These are phyloP conservation scores for Mortierella alpina DNA, from an alignment of 192 early-diverging fungal species.

Conservation along the genomic window DNA sequence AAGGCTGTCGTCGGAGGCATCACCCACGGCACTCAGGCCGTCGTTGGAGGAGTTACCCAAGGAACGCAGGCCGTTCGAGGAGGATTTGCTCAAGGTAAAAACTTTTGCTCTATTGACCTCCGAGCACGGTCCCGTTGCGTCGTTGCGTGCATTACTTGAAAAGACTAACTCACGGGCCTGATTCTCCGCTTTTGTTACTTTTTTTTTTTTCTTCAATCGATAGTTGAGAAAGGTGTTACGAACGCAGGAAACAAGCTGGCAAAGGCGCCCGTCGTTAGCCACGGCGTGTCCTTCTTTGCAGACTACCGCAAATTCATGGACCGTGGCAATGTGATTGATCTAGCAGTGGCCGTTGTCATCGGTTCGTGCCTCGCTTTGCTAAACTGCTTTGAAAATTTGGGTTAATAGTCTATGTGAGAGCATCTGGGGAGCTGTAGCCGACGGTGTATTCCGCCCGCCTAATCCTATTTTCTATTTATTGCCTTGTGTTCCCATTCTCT, in stretches of 20 bases:
- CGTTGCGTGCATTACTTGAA: neutral
- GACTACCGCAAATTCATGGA: conserved; percentile 67
- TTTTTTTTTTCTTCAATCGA: neutral
- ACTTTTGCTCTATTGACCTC: neutral
- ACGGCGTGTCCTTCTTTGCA: conserved; percentile 53
- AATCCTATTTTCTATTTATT: neutral
- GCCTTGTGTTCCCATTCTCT: neutral
- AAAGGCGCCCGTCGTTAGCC: conserved; percentile 37
- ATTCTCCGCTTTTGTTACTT: neutral
- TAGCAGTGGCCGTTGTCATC: conserved; percentile 74
- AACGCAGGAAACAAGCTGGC: conserved; percentile 15
- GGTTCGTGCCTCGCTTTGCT: conserved; percentile 29
- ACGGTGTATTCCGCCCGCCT: too few relatives aligned
- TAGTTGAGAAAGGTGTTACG: conserved; percentile 37
- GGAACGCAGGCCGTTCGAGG: conserved; percentile 20
- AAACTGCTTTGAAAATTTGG: neutral
- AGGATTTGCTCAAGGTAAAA: conserved; percentile 16
- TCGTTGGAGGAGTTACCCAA: conserved; percentile 11
- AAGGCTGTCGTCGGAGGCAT: conserved; percentile 14
- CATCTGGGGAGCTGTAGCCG: neutral
- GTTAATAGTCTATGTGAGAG: neutral
- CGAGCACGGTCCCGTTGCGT: neutral
- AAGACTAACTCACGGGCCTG: neutral
- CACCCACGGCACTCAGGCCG: conserved; percentile 9
- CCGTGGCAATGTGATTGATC: conserved; percentile 70